Evolutionary conservation across 352 stramenopile genomes (phyloP), one percentile per base, ranked within the genome.

Genomic region (Phytophthora pisi): DNA sequence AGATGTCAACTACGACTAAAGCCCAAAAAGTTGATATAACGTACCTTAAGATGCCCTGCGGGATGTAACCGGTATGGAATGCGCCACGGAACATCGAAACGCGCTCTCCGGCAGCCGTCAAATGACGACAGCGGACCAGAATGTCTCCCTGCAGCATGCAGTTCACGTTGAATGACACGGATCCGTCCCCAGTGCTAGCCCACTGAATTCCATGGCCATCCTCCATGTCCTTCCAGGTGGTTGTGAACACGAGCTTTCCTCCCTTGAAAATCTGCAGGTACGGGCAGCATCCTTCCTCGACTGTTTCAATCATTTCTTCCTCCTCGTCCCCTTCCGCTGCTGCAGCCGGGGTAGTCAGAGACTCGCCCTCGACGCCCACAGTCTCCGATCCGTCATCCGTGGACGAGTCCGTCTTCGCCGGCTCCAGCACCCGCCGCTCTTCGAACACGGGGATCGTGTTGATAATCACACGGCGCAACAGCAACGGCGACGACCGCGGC

Each of bases 231-330:
- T 72, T 74, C 84, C 86, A 96, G 11, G 92, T 96, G 15, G 96
- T 97, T 24, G 95, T 99, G 70, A 98, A 98, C 2, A 99, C 88
- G 6, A 99, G 76, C 68, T 98, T 96, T 26, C 97, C 97, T 13
- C 84, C 89, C 78, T 99, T 99, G 79, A 99, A 99, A 64, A 99
- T 91, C 84, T 99, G 97, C 40, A 99, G 64, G 74, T 99, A 99
- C 46, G 97, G 97, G 61, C 93, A 97, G 77, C 97, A 99, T 5
- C 97, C 97, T 63, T 96, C 78, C 69, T 93, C 82, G 1, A 90
- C 59, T 11, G 78, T 75, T 58, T 96, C 88, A 8, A 87, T 61
- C 40, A 87, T 56, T 36, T 91, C 79, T 30, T 81, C 78, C 31
- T 87, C 67, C 5, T 74, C 69, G n/a, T 65, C 75, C 1, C 36